Conservation (phyloP, 2,329 filamentous ascomycete genomes). For the Neofusicoccum sp. region DNA sequence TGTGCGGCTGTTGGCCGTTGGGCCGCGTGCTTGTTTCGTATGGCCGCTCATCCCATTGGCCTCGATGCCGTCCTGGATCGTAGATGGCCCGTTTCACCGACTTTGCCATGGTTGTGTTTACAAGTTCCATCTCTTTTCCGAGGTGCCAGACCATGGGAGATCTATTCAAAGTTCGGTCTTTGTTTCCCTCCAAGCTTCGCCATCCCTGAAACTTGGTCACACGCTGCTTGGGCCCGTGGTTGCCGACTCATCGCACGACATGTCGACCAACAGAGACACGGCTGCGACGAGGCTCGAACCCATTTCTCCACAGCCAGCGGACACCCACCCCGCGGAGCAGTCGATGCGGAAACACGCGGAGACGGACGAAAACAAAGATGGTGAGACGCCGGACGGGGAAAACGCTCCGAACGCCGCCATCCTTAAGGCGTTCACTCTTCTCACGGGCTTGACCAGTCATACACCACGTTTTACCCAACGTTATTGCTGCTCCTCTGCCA, state of each 20-base stretch:
- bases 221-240: too few relatives aligned
- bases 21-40: not conserved
- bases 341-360: not conserved
- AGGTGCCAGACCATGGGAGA: not conserved
- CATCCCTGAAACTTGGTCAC: not conserved
- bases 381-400: constrained; percentile 4
- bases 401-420: not conserved
- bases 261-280: not conserved
- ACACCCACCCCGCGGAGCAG: not conserved
- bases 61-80: not conserved
- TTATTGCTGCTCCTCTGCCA: too few relatives aligned
- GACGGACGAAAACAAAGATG: not conserved
- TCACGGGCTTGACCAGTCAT: not conserved
- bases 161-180: not conserved
- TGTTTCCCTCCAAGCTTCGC: not conserved
- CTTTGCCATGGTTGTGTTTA: not conserved
- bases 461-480: too few relatives aligned
- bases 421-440: not conserved
- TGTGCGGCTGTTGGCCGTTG: not conserved
- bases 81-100: not conserved
- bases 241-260: not conserved
- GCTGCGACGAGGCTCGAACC: not conserved
- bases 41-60: not conserved
- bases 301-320: too few relatives aligned
- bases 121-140: not conserved